Evolutionary conservation across 352 stramenopile species (phyloP).

Genomic region (Phytophthora ramorum): DNA sequence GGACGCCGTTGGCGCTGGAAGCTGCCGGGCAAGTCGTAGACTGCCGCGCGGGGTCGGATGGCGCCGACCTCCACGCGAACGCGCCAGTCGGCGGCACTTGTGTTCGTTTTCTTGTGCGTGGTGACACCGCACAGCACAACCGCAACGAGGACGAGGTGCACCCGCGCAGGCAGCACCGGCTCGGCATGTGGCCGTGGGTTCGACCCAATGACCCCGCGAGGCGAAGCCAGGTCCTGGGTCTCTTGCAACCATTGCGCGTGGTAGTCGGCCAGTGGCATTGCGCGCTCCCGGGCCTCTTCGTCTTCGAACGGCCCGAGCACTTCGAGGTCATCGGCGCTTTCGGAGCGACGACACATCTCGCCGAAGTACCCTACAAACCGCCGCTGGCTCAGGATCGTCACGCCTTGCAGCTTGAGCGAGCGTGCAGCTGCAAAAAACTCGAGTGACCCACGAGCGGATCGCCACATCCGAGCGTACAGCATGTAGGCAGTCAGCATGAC

Average conservation of each 20-base stretch:
- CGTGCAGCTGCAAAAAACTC: slow-evolving; percentile 72
- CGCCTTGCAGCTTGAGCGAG: slow-evolving; percentile 80
- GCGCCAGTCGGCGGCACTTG: slow-evolving; percentile 54
- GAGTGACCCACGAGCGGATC: slow-evolving; percentile 64
- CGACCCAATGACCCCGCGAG: slow-evolving; percentile 10
- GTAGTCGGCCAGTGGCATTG: slow-evolving; percentile 49
- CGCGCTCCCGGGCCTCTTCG: slow-evolving; percentile 31
- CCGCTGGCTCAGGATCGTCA: slow-evolving; percentile 85
- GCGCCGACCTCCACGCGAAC: slow-evolving; percentile 58
- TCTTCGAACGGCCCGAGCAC: slow-evolving; percentile 28
- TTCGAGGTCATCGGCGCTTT: slow-evolving; percentile 18
- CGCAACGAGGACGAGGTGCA: slow-evolving; percentile 45
- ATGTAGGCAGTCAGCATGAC: slow-evolving; percentile 89
- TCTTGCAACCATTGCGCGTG: slow-evolving; percentile 54
- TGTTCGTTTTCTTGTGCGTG: slow-evolving; percentile 43
- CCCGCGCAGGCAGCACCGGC: slow-evolving; percentile 37
- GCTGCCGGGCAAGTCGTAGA: slow-evolving; percentile 32
- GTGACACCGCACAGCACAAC: slow-evolving; percentile 58
- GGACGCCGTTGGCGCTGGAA: slow-evolving; percentile 27
- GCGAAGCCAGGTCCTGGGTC: slow-evolving; percentile 40
- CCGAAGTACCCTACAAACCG: slow-evolving; percentile 84
- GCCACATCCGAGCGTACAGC: slow-evolving; percentile 71
- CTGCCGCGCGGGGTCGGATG: slow-evolving; percentile 23
- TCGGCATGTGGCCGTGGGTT: slow-evolving; percentile 29
- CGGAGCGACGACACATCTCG: slow-evolving; percentile 51